Evolutionary conservation across 2,329 filamentous ascomycete species (phyloP), one percentile per base, ranked within the genome.

Genomic region (Phialemonium atrogriseum): DNA sequence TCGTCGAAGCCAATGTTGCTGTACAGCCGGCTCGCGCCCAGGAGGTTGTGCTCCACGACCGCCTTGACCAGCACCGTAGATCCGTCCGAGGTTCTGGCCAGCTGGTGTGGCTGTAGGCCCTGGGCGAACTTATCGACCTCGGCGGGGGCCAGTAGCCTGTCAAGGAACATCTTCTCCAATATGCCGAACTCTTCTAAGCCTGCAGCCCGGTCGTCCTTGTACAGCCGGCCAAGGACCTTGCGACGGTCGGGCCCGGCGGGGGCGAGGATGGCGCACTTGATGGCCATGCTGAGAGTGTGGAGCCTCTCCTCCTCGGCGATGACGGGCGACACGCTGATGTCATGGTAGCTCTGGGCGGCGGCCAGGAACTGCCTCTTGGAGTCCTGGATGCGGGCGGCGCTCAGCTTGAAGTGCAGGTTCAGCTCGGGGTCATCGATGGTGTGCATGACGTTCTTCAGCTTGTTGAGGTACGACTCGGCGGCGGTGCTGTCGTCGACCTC

Each of bases 141-240:
- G n/a, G 68, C 72, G 0, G 81, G 76, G 1, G 76, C 74, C 29
- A 98, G 68, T 4, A 98, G 67, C 5, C 88, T 77, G 56, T 96
- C 86, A 29, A 96, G 70, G 56, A 94, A 94, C 76, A 98, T 96
- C 66, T 96, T 96, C 64, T 96, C 91, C 10, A 98, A 65, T 33
- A 98, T 95, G 29, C 77, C 68, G 51, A 83, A 89, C 59, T 96
- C 85, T 19, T 80, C 74, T 3, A 91, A 73, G 30, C 78, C 73
- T 4, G 68, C 65, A 0, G 84, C 73, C 18, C 91, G 76, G 43
- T 96, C 91, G 56, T 98, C 91, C 58, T 94, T 94, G 71, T 94
- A 94, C 10, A 98, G 66, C 32, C 83, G 79, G 5, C 78, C 85
- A 12, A 98, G 71, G 25, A 80, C 78, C 27, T 84, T 77, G 40